Evolutionary conservation across 345 rosid species (phyloP), one percentile per base, ranked within the genome.

Genomic region (Acer saccharum): DNA sequence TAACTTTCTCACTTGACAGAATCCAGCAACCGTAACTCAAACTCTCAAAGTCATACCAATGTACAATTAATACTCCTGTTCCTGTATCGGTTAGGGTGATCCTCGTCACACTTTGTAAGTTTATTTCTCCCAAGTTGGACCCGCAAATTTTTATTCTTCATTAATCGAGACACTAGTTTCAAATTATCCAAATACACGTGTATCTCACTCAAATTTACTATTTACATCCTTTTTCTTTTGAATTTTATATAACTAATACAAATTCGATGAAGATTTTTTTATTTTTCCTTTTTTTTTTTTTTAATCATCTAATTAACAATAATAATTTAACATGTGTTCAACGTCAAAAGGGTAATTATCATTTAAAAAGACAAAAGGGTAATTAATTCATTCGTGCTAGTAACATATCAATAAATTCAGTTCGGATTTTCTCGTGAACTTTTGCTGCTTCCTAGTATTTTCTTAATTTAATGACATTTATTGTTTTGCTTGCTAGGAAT

Each of bases 11-110:
- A 41, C 32, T 29, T 63, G 7, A 58, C 0, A 6, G 12, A 58
- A 9, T 58, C 63, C 27, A 57, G 3, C 8, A 1, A 20, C 27
- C 1, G 27, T 25, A 25, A 25, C 27, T 25, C 27, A 25, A 25
- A 25, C 64, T 58, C 25, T 58, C 25, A 60, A 60, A 20, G n/a
- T 48, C 18, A 41, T 32, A 18, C 27, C 84, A 74, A 79, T 80
- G 89, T 44, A 17, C 74, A 80, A 64, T 84, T 73, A 86, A 80
- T 82, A 4, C 39, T 4, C n/a, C 65, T 48, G 84, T 55, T 4
- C n/a, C 61, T 48, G 84, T 55, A 32, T 80, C 50, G 83, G 72
- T 29, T 65, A 58, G 63, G 20, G 73, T 35, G 72, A 68, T 55
- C 11, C 57, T 54, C 6, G 39, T 74, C 70, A 5, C 67, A 20